phyloP scores from a whole-genome alignment of 1,139 yeast genomes.

The Pneumocystis canis region DNA sequence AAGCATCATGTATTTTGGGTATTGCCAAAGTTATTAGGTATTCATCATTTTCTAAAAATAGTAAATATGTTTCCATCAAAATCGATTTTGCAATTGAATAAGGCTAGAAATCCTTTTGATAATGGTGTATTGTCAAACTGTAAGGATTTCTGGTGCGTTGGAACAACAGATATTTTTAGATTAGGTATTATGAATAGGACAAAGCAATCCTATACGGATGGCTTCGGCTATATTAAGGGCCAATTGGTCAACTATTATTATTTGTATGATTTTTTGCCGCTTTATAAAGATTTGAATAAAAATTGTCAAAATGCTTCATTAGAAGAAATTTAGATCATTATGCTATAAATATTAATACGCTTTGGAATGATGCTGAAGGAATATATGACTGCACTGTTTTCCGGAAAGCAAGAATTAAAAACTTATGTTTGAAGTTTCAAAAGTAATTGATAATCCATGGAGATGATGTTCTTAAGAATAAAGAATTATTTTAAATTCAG shows the following conservation, averaged over 20 bases:
- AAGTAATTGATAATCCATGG: not conserved
- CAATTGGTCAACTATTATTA: not conserved
- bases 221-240: not conserved
- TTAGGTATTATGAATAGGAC: not conserved
- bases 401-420: not conserved
- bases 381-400: not conserved
- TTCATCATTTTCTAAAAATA: conserved; percentile 27
- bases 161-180: not conserved
- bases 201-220: not conserved
- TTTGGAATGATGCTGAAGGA: no score
- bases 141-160: conserved; percentile 26
- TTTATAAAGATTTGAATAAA: not conserved
- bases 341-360: not conserved
- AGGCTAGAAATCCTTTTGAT: conserved; percentile 23
- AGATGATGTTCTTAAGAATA: not conserved
- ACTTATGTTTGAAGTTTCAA: not conserved
- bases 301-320: not conserved
- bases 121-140: conserved; percentile 27
- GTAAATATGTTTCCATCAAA: conserved; percentile 19
- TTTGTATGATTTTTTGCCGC: not conserved
- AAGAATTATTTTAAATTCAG: not conserved
- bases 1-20: not conserved
- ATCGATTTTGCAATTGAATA: not conserved
- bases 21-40: conserved; percentile 22
- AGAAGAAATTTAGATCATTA: not conserved